Evolutionary conservation across 805 yeast species (phyloP), one percentile per base, ranked within the genome.

Genomic region (Nakazawaea populi): DNA sequence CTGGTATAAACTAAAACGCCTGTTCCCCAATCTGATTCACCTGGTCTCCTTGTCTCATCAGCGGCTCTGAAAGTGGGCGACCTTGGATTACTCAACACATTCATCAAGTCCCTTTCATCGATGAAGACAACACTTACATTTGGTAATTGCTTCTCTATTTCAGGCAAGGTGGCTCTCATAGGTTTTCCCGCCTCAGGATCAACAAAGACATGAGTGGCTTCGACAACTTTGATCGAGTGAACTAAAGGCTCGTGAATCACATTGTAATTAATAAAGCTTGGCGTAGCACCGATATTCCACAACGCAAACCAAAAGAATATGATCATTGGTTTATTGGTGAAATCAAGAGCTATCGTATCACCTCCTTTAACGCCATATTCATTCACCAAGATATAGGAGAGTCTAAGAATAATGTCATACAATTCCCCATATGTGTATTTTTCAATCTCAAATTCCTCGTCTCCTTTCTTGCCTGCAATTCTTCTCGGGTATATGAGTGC

Each of bases 221-320:
- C 68, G n/a, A 90, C 84, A 29, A 85, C 78, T 55, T 79, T 79
- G 58, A 92, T 70, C 55, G 96, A 88, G 68, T 92, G 97, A 11
- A 81, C 79, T 56, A 91, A 74, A 1, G 96, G 86, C 47, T 76
- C 74, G 29, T 89, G 90, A 48, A 76, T 73, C 46, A 85, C 74
- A 65, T 90, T 91, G 69, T 83, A 88, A 69, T 91, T 91, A 60
- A 92, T 70, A 58, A 92, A 86, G 0, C 96, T 90, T 0, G 97
- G 97, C 7, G 76, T 66, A 1, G 96, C 96, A 42, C 97, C 97
- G 49, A 91, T 74, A 60, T 89, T 87, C 97, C 97, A 91, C 45
- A 87, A 68, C 0, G 96, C 87, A 49, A 87, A 74, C 96, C 96
- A 88, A 40, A 87, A 63, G 49, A 90, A 75, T 12, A 91, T 67